These are phyloP conservation scores for Suillus cothurnatus DNA, from an alignment of 768 basidiomycete genomes.

Conservation along the genomic window DNA sequence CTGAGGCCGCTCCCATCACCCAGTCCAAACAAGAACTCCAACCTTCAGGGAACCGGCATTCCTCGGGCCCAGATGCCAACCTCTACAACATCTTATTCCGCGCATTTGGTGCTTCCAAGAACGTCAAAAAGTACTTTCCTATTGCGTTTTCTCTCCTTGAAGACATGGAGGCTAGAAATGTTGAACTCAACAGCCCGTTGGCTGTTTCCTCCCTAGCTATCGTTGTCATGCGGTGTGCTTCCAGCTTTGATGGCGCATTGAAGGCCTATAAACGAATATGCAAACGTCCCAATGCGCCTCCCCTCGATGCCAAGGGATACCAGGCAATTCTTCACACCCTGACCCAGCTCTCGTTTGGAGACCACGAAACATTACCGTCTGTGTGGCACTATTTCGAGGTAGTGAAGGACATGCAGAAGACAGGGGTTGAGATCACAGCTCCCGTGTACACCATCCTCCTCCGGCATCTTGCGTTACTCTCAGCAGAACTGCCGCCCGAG, in stretches of 20 bases:
- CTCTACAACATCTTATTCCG: conserved; percentile 60
- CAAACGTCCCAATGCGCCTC: conserved; percentile 26
- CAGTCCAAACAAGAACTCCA: conserved; percentile 13
- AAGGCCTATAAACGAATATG: conserved; percentile 53
- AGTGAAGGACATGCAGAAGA: conserved; percentile 75
- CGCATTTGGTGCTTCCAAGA: conserved; percentile 45
- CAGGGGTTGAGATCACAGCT: conserved; percentile 57
- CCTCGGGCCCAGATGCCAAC: conserved; percentile 48
- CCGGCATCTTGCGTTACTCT: conserved; percentile 51
- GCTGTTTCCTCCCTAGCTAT: conserved; percentile 56
- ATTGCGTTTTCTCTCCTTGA: conserved; percentile 53
- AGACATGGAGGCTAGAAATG: conserved; percentile 61
- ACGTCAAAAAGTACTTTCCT: conserved; percentile 50
- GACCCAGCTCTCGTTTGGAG: conserved; percentile 55
- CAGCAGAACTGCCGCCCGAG: conserved; percentile 30
- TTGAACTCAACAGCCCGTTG: conserved; percentile 47
- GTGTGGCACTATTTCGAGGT: conserved; percentile 70
- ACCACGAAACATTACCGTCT: conserved; percentile 41
- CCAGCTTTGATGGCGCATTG: conserved; percentile 60
- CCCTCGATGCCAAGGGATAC: conserved; percentile 62
- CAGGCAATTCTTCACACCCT: conserved; percentile 65
- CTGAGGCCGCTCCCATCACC: conserved; percentile 31
- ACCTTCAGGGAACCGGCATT: conserved; percentile 32
- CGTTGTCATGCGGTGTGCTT: conserved; percentile 65
- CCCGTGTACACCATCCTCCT: conserved; percentile 72